Percentiles rank a stretch among this genome's conserved stretches.
phyloP scores from a whole-genome alignment of 768 basidiomycete genomes.

The Phylloporus sp. region DNA sequence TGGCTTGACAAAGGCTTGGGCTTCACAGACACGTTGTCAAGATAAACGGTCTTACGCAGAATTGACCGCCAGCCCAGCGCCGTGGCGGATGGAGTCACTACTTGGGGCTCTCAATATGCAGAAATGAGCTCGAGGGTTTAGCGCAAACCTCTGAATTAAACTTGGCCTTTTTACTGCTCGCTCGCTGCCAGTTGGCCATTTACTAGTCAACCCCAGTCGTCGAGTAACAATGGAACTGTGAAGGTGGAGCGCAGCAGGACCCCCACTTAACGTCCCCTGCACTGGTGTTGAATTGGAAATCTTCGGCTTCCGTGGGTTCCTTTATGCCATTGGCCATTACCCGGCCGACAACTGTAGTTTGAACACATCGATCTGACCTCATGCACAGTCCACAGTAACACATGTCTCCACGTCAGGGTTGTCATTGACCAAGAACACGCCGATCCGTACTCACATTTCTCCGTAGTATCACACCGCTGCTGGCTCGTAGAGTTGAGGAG shows the following conservation, averaged over 20 bases:
- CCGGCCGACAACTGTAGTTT: background rate
- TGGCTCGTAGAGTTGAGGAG: slow-evolving; percentile 6
- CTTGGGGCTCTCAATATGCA: slow-evolving; percentile 18
- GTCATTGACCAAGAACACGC: background rate
- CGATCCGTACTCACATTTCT: slow-evolving; percentile 6
- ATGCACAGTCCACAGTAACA: background rate
- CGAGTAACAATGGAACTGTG: slow-evolving; percentile 5
- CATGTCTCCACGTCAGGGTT: background rate
- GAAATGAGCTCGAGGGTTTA: slow-evolving; percentile 17
- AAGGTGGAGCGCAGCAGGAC: slow-evolving; percentile 5
- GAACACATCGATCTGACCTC: slow-evolving; percentile 6
- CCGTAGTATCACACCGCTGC: background rate
- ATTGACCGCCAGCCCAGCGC: slow-evolving; percentile 5
- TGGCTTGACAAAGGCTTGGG: slow-evolving; percentile 4
- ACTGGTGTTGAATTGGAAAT: slow-evolving; percentile 20
- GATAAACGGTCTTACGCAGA: slow-evolving; percentile 13
- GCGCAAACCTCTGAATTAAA: slow-evolving; percentile 6
- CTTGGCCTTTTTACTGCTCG: background rate
- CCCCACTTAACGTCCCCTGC: background rate
- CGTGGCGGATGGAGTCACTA: slow-evolving; percentile 4
- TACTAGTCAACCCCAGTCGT: background rate
- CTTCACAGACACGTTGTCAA: slow-evolving; percentile 14
- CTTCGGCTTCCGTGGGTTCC: slow-evolving; percentile 2
- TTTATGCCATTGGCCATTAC: slow-evolving; percentile 4
- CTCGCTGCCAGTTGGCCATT: background rate